Percentiles rank a stretch among this genome's conserved stretches.
Conservation (phyloP, 139 green algal genomes). For the Zygnema cylindricum region DNA sequence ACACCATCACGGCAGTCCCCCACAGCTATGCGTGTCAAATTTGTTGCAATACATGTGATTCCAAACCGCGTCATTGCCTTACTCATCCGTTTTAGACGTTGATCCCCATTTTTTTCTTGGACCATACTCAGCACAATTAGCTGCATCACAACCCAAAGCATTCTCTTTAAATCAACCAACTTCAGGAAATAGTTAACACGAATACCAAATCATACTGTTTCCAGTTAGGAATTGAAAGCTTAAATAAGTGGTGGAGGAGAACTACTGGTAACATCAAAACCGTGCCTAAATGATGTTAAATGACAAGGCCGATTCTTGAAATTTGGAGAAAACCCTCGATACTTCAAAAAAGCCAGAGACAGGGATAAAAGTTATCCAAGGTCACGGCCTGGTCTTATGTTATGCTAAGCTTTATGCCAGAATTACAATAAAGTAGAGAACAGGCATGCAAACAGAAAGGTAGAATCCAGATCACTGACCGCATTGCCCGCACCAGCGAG, state of each 20-base stretch:
- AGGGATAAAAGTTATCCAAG: no score
- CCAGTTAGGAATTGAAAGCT: no score
- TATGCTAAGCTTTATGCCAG: no score
- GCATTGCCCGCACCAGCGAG: slow-evolving; percentile 32
- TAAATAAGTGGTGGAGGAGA: no score
- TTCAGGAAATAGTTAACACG: not conserved
- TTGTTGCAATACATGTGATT: slow-evolving; percentile 5
- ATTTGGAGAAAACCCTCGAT: no score
- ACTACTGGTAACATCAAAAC: no score
- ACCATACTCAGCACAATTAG: slow-evolving; percentile 2
- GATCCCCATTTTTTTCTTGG: not conserved
- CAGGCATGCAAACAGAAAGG: no score
- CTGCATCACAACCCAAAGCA: not conserved
- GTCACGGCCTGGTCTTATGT: no score
- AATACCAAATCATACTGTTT: not conserved
- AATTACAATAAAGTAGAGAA: no score
- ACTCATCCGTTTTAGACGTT: slow-evolving; percentile 40
- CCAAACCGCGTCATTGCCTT: slow-evolving; percentile 29
- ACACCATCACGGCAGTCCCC: slow-evolving; percentile 49
- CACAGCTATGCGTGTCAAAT: slow-evolving; percentile 47
- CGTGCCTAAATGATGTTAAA: no score
- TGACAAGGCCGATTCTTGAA: no score
- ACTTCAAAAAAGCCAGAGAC: no score
- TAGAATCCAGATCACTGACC: slow-evolving; percentile 1
- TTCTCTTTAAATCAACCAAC: not conserved